These are phyloP conservation scores for Aspergillus sp. DNA, from an alignment of 2,329 filamentous ascomycete genomes.

Conservation along the genomic window DNA sequence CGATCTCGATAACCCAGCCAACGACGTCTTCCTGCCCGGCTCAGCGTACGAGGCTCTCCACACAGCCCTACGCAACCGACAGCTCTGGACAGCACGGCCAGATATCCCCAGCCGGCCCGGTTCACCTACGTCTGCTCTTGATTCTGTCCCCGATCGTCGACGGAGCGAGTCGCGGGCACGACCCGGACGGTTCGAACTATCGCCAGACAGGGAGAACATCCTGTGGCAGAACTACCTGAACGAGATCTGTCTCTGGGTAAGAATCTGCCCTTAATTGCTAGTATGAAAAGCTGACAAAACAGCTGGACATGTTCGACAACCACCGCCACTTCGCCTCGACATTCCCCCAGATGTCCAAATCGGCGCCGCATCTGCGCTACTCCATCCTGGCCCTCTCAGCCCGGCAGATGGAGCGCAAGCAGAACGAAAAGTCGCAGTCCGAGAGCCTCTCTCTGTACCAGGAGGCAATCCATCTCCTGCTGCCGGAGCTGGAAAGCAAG, in stretches of 20 bases:
- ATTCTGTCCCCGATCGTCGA: slow-evolving; percentile 6
- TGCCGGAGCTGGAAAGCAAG: slow-evolving; percentile 49
- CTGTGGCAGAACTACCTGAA: slow-evolving; percentile 34
- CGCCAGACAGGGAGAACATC: slow-evolving; percentile 30
- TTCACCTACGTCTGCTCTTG: slow-evolving; percentile 17
- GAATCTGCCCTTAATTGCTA: background rate
- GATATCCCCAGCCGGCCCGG: slow-evolving; percentile 35
- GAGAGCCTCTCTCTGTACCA: slow-evolving; percentile 53
- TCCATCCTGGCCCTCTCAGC: slow-evolving; percentile 54
- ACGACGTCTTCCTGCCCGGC: slow-evolving; percentile 52
- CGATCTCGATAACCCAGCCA: slow-evolving; percentile 33
- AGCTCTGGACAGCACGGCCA: slow-evolving; percentile 48
- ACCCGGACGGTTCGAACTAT: slow-evolving; percentile 24
- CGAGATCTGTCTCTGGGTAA: slow-evolving; percentile 32
- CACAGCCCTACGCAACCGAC: slow-evolving; percentile 46
- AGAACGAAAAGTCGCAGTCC: slow-evolving; percentile 39
- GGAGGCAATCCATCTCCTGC: slow-evolving; percentile 51
- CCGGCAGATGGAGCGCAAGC: slow-evolving; percentile 51
- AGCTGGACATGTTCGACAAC: slow-evolving; percentile 56
- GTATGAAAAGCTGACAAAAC: background rate
- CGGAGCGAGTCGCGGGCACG: slow-evolving; percentile 10
- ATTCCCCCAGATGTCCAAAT: slow-evolving; percentile 49
- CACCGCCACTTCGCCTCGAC: slow-evolving; percentile 50
- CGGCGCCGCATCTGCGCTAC: slow-evolving; percentile 47
- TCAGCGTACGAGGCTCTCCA: slow-evolving; percentile 51